Percentiles rank a stretch among this genome's conserved stretches.
phyloP scores from a whole-genome alignment of 345 rosid species.

The Corchorus capsularis region DNA sequence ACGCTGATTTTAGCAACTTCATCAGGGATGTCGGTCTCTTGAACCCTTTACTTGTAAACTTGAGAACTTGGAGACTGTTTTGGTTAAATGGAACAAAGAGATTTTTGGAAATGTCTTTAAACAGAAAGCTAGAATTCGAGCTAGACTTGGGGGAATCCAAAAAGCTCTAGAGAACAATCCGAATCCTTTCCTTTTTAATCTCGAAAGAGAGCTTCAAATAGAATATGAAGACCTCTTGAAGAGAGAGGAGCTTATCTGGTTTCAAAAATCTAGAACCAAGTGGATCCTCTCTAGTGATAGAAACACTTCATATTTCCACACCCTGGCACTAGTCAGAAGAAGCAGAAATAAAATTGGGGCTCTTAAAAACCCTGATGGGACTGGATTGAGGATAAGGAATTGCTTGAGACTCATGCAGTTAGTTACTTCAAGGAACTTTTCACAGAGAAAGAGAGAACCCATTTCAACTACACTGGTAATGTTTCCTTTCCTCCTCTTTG shows the following conservation, averaged over 20 bases:
- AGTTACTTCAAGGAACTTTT: no score
- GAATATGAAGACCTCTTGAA: no score
- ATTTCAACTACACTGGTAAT: no score
- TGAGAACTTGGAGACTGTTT: accelerated
- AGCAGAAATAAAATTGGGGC: neutral
- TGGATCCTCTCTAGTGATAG: neutral
- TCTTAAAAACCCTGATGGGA: no score
- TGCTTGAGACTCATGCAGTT: neutral
- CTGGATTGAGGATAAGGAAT: neutral
- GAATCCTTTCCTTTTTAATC: neutral
- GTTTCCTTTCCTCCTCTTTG: no score
- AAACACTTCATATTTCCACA: neutral
- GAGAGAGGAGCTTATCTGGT: neutral
- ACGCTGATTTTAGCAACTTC: no score
- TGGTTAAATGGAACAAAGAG: neutral
- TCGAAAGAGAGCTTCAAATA: neutral
- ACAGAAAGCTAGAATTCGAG: neutral
- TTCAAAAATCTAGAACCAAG: neutral
- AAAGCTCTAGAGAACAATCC: neutral
- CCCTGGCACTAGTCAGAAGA: neutral
- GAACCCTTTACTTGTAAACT: no score
- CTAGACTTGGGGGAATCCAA: neutral
- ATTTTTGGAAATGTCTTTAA: neutral
- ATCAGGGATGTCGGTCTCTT: no score
- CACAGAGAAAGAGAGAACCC: no score